Percentiles rank a stretch among this genome's conserved stretches.
These are phyloP conservation scores for Chytriomyces hyalinus DNA, from an alignment of 192 early-diverging fungal species.

Conservation along the genomic window DNA sequence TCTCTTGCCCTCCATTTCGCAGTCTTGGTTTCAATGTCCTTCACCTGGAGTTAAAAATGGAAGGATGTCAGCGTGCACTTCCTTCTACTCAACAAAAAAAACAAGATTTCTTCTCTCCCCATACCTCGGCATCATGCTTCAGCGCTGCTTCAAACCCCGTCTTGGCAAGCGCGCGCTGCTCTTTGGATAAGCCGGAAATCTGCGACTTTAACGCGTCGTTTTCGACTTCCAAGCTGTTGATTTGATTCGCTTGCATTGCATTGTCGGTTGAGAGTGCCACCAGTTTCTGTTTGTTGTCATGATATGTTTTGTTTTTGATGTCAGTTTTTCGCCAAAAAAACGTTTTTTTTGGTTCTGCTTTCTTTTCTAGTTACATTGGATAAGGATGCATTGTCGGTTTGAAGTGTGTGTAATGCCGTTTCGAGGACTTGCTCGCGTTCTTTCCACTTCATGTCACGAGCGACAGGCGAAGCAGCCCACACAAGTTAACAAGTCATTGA, in stretches of 20 bases:
- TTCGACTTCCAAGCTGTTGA: conserved; percentile 2
- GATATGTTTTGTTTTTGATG: too few relatives aligned
- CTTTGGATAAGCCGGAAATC: neutral
- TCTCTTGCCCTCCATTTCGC: neutral
- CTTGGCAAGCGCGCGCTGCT: neutral
- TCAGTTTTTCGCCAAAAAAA: too few relatives aligned
- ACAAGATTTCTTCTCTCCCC: neutral
- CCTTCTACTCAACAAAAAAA: neutral
- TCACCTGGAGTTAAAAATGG: neutral
- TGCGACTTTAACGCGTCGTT: neutral
- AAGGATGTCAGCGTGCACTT: neutral
- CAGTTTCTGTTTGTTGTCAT: neutral
- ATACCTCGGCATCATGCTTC: conserved; percentile 1
- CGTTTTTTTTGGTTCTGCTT: too few relatives aligned
- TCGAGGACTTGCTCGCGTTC: too few relatives aligned
- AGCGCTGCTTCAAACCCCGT: neutral
- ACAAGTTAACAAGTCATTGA: too few relatives aligned
- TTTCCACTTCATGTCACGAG: too few relatives aligned
- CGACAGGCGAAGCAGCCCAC: too few relatives aligned
- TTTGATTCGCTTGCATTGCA: neutral
- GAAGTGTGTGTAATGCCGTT: too few relatives aligned
- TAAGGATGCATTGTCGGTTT: too few relatives aligned
- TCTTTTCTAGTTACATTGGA: too few relatives aligned
- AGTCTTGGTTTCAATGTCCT: neutral
- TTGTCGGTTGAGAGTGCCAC: neutral